These are phyloP conservation scores for Magnolia officinalis DNA, from an alignment of 164 flowering plant genomes.

Conservation along the genomic window DNA sequence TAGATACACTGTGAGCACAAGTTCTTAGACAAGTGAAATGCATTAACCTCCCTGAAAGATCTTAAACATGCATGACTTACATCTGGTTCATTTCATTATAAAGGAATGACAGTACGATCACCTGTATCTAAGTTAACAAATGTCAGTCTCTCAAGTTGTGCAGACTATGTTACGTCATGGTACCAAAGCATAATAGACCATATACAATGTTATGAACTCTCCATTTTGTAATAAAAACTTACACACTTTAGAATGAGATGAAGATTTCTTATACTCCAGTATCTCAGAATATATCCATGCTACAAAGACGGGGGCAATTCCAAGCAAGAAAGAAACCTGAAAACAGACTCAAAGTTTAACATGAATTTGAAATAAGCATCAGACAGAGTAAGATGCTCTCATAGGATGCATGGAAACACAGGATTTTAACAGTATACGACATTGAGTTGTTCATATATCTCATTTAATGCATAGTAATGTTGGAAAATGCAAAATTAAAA, in stretches of 20 bases:
- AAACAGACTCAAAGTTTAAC: neutral
- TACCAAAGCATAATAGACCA: too few relatives aligned
- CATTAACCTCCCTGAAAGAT: too few relatives aligned
- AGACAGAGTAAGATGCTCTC: neutral
- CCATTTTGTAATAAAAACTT: constrained; percentile 26
- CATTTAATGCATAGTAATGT: too few relatives aligned
- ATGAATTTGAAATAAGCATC: neutral
- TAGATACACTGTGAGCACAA: too few relatives aligned
- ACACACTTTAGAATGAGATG: constrained; percentile 75
- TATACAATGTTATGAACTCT: too few relatives aligned
- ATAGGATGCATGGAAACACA: neutral
- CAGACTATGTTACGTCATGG: too few relatives aligned
- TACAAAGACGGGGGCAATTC: constrained; percentile 62
- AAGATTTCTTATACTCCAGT: constrained; percentile 57
- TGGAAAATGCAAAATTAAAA: neutral
- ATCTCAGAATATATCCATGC: constrained; percentile 92
- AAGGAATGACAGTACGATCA: too few relatives aligned
- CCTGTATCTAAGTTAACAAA: too few relatives aligned
- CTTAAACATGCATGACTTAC: too few relatives aligned
- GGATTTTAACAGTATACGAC: neutral
- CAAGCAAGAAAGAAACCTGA: constrained; percentile 89
- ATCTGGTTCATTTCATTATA: too few relatives aligned
- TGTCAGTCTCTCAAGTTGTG: too few relatives aligned
- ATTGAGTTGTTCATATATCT: neutral
- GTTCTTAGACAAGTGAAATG: too few relatives aligned